These are phyloP conservation scores for Paracoccidioides brasiliensis DNA, from an alignment of 2,329 filamentous ascomycete genomes.

Conservation along the genomic window DNA sequence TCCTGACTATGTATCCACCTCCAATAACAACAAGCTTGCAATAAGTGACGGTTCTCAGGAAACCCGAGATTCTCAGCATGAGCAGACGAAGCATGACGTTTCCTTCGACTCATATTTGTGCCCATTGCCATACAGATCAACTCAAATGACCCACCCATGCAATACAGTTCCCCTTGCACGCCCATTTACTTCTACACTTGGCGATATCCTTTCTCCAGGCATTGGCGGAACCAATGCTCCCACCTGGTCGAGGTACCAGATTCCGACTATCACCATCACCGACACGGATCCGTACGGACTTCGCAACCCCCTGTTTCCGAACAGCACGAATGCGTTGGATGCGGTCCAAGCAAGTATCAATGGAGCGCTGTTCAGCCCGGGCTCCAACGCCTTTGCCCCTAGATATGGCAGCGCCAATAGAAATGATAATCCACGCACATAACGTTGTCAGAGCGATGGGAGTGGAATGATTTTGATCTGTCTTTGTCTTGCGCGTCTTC, in stretches of 20 bases:
- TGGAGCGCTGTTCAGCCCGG: slow-evolving; percentile 5
- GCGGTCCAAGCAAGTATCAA: slow-evolving; percentile 4
- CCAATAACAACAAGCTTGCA: not conserved
- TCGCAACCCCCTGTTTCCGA: slow-evolving; percentile 5
- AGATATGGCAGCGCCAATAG: not conserved
- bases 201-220: slow-evolving; percentile 15
- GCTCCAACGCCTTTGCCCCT: slow-evolving; percentile 5
- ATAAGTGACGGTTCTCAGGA: too few species aligned
- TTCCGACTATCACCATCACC: slow-evolving; percentile 9
- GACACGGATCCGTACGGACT: slow-evolving; percentile 7
- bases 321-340: slow-evolving; percentile 4
- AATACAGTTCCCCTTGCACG: slow-evolving; percentile 1
- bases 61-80: not conserved
- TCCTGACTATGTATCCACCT: not conserved
- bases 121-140: not conserved
- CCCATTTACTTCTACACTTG: not conserved
- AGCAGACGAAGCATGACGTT: not conserved
- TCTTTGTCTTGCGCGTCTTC: not conserved
- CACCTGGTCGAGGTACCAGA: slow-evolving; percentile 5
- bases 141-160: not conserved
- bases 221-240: not conserved
- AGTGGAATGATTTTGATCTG: not conserved
- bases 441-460: not conserved
- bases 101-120: not conserved
- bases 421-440: not conserved